Percentiles rank a stretch among this genome's conserved stretches.
Conservation (phyloP, 2,329 filamentous ascomycete species). For the Paracoccidioides brasiliensis region DNA sequence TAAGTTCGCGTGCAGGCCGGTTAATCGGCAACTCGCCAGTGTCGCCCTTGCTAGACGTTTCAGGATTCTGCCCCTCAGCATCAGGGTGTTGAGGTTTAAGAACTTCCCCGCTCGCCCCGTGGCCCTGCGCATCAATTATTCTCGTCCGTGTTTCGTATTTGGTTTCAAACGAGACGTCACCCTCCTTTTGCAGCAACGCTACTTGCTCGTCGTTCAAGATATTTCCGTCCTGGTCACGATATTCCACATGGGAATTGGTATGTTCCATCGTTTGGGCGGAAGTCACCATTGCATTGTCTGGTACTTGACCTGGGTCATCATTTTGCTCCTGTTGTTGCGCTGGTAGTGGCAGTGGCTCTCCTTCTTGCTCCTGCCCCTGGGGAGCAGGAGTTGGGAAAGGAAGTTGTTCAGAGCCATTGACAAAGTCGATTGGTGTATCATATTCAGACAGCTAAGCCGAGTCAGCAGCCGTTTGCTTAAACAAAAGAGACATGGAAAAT, state of each 20-base stretch:
- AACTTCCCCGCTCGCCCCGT: conserved; percentile 48
- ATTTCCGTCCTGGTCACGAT: conserved; percentile 88
- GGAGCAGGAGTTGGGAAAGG: conserved; percentile 9
- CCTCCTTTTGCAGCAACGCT: conserved; percentile 54
- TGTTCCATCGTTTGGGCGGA: conserved; percentile 17
- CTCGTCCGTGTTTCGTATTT: conserved; percentile 90
- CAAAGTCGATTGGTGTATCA: conserved; percentile 18
- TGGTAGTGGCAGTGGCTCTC: conserved; percentile 12
- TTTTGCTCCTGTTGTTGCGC: conserved; percentile 16
- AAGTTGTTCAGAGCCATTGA: conserved; percentile 5
- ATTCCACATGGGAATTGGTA: conserved; percentile 74
- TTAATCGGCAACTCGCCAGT: conserved; percentile 21
- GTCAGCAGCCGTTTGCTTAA: background rate
- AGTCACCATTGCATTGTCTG: conserved; percentile 18
- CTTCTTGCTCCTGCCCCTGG: conserved; percentile 12
- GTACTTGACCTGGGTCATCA: conserved; percentile 2
- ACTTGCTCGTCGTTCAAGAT: conserved; percentile 74
- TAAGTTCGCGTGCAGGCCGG: conserved; percentile 29
- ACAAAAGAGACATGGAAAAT: background rate
- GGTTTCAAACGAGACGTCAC: conserved; percentile 91
- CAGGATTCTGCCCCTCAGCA: conserved; percentile 45
- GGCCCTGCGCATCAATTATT: conserved; percentile 65
- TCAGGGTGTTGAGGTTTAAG: conserved; percentile 43
- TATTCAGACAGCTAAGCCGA: conserved; percentile 27
- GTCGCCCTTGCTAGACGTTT: conserved; percentile 35